Conservation (phyloP, 148 eudicot genomes). For the Mesembryanthemum crystallinum region DNA sequence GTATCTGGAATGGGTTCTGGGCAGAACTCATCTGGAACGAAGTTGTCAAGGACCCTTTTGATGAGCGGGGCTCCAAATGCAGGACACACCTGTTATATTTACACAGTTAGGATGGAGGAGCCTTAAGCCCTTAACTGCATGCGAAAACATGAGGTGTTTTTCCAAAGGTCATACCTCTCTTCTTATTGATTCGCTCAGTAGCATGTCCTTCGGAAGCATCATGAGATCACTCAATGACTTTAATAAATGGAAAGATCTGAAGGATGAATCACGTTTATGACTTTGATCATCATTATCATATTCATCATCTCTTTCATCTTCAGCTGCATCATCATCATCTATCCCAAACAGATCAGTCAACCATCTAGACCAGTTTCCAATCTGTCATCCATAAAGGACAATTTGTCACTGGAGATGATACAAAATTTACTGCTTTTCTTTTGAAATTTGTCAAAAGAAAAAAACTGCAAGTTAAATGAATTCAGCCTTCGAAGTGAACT, state of each 20-base stretch:
- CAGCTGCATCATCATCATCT: constrained; percentile 60
- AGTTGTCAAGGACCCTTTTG: constrained; percentile 63
- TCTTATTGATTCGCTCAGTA: constrained; percentile 60
- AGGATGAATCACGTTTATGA: constrained; percentile 36
- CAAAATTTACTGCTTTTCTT: too few species aligned
- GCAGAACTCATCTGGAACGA: constrained; percentile 90
- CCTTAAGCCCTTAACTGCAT: background rate
- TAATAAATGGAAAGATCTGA: constrained; percentile 69
- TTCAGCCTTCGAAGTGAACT: too few species aligned
- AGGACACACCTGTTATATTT: constrained; percentile 67
- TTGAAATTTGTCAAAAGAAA: too few species aligned
- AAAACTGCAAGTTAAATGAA: too few species aligned
- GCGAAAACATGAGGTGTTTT: background rate
- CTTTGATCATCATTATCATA: constrained; percentile 23
- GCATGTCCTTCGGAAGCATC: constrained; percentile 99
- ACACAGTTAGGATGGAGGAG: background rate
- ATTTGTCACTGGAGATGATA: too few species aligned
- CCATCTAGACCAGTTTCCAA: constrained; percentile 97
- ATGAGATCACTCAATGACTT: constrained; percentile 88
- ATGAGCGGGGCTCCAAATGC: constrained; percentile 64
- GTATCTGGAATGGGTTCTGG: constrained; percentile 66
- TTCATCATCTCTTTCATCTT: constrained; percentile 32
- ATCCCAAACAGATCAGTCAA: constrained; percentile 77
- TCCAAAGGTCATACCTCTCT: constrained; percentile 56
- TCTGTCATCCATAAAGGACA: constrained; percentile 40